Conservation (phyloP, 2,329 filamentous ascomycete species). For the Pyrenochaeta sp. region DNA sequence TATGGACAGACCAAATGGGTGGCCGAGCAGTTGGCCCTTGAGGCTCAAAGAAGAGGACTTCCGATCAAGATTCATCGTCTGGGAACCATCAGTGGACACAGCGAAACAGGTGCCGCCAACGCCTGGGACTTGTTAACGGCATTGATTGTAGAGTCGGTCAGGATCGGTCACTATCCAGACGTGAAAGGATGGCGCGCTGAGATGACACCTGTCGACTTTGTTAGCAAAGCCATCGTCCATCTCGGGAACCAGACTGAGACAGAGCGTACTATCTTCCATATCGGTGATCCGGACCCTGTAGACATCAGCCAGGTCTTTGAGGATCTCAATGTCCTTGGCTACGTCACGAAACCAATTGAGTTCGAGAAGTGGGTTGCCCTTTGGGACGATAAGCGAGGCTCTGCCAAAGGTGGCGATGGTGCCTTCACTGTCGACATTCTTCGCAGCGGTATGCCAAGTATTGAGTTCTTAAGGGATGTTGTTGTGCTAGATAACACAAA, state of each 20-base stretch:
- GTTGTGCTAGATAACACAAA: slow-evolving; percentile 76
- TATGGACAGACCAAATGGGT: slow-evolving; percentile 87
- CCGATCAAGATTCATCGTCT: slow-evolving; percentile 76
- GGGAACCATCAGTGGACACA: slow-evolving; percentile 82
- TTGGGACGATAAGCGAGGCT: slow-evolving; percentile 76
- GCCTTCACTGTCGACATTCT: slow-evolving; percentile 82
- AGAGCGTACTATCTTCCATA: slow-evolving; percentile 73
- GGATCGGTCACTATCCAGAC: slow-evolving; percentile 73
- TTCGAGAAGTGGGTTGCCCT: slow-evolving; percentile 79
- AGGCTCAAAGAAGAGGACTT: slow-evolving; percentile 73
- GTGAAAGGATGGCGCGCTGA: slow-evolving; percentile 80
- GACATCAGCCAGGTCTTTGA: slow-evolving; percentile 72
- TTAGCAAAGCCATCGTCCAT: slow-evolving; percentile 76
- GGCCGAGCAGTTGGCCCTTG: slow-evolving; percentile 76
- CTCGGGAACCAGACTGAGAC: slow-evolving; percentile 70
- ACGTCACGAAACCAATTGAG: slow-evolving; percentile 69
- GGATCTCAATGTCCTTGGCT: slow-evolving; percentile 72
- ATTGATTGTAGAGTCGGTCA: slow-evolving; percentile 78
- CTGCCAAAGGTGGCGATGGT: slow-evolving; percentile 71
- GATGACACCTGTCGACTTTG: slow-evolving; percentile 86
- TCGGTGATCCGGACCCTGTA: slow-evolving; percentile 76
- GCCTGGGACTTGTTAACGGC: slow-evolving; percentile 81
- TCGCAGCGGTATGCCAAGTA: slow-evolving; percentile 79
- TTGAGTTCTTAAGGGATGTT: slow-evolving; percentile 74
- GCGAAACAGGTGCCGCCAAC: slow-evolving; percentile 76